Conservation (phyloP, 768 basidiomycete species). For the Suillus tomentosus region DNA sequence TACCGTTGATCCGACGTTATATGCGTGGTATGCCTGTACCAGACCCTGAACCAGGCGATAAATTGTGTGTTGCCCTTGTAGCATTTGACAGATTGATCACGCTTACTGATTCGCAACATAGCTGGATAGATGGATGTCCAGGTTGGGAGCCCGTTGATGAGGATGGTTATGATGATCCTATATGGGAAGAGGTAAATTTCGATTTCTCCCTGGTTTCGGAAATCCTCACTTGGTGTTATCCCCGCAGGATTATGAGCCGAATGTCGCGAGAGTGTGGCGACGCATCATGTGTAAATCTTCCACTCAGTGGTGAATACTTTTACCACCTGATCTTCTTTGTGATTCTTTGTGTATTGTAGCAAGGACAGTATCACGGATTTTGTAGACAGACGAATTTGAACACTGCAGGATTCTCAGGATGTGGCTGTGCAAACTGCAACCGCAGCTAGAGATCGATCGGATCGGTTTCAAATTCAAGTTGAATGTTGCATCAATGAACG, state of each 20-base stretch:
- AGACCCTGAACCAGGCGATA: slow-evolving; percentile 16
- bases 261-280: slow-evolving; percentile 4
- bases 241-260: not conserved
- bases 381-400: not conserved
- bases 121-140: slow-evolving; percentile 22
- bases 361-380: not conserved
- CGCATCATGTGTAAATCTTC: not conserved
- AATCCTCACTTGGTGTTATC: not conserved
- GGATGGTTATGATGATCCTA: slow-evolving; percentile 26
- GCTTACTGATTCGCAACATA: slow-evolving; percentile 8
- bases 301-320: not conserved
- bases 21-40: slow-evolving; percentile 19
- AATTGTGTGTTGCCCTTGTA: slow-evolving; percentile 21
- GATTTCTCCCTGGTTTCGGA: not conserved
- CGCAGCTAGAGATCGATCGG: too few relatives aligned
- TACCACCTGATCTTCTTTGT: not conserved
- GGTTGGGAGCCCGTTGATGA: slow-evolving; percentile 29
- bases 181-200: slow-evolving; percentile 10
- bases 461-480: not conserved
- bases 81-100: not conserved
- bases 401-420: too few relatives aligned
- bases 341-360: not conserved
- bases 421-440: not conserved
- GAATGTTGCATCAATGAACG: not conserved
- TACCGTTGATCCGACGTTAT: slow-evolving; percentile 4